These are phyloP conservation scores for Talaromyces liani DNA, from an alignment of 495 filamentous ascomycete genomes.

Conservation along the genomic window DNA sequence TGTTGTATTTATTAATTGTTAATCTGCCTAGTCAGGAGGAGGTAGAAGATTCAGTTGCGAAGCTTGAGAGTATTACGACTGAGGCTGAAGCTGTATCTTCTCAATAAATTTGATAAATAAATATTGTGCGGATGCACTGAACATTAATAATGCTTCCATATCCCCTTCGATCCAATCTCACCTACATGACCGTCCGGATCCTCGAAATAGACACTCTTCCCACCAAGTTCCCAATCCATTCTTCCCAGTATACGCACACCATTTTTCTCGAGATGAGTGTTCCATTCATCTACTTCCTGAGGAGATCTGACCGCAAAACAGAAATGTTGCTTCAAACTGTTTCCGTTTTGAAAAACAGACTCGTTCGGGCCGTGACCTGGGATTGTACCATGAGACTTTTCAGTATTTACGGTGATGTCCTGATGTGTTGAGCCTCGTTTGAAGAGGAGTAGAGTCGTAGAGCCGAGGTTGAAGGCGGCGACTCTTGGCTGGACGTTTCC, in stretches of 20 bases:
- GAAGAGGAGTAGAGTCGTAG: constrained; percentile 4
- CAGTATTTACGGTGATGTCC: neutral
- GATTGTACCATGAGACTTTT: neutral
- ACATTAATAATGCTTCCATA: constrained; percentile 3
- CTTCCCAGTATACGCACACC: neutral
- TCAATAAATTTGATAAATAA: neutral
- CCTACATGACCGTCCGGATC: constrained; percentile 6
- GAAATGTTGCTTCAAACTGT: neutral
- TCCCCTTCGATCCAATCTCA: constrained; percentile 1
- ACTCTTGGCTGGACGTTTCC: neutral
- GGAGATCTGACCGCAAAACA: neutral
- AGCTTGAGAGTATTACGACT: neutral
- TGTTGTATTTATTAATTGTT: constrained; percentile 45
- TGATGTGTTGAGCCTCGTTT: neutral
- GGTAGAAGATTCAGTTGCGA: constrained; percentile 15
- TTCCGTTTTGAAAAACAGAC: neutral
- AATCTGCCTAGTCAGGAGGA: constrained; percentile 43
- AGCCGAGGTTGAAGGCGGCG: constrained; percentile 1
- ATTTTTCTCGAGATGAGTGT: neutral
- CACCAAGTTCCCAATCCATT: constrained; percentile 5
- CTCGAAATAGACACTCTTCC: constrained; percentile 5
- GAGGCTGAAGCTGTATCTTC: neutral
- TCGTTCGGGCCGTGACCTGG: neutral
- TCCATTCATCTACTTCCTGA: neutral
- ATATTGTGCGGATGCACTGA: neutral